Base-by-base conservation (phyloP, 2,329 filamentous ascomycete species). In the Botrytis elliptica region DNA sequence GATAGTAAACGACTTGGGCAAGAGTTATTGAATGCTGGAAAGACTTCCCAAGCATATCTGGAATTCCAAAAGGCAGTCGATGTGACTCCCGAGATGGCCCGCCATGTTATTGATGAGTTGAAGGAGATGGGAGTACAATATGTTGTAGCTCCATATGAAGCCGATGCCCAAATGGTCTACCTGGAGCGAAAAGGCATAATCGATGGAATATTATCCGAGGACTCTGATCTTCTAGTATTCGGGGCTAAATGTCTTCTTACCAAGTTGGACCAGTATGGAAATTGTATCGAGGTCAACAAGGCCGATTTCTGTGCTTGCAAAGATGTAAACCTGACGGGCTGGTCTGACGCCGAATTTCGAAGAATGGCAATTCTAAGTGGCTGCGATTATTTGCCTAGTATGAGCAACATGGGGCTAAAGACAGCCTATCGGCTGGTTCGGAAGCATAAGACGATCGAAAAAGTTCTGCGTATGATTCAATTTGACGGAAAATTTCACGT, bases 1-100 rank as follows among this genome's bases (percentile, higher is more conserved):
- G 91, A 95, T 75, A 93, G 91, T 83, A 94, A 89, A 81, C 89
- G 88, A 80, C 82, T 89, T 3, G 96, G 95, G 0, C 83, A 95
- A 74, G 93, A 96, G 80, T 85, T 98, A 18, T 85, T 97, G 73
- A 91, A 91, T 75, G 91, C 94, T 49, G 95, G 96, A 42, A 95
- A 95, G 81, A 86, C 88, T 2, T 87, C 91, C 0, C 92, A 95
- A 80, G 96, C 96, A 16, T 90, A 95, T 73, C 86, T 91, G 64
- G 94, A 98, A 82, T 88, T 98, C 73, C 95, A 98, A 81, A 99
- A 98, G 82, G 93, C 95, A 64, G 92, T 98, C 75, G 96, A 99
- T 82, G 91, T 99, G 55, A 98, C 96, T 2, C 95, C 97, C 3
- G 91, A 96, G 79, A 99, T 99, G 97, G 96, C 96, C 12, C 90